Evolutionary conservation across 108 stramenopile genomes (phyloP).

Genomic region (Discostella pseudostelligera): DNA sequence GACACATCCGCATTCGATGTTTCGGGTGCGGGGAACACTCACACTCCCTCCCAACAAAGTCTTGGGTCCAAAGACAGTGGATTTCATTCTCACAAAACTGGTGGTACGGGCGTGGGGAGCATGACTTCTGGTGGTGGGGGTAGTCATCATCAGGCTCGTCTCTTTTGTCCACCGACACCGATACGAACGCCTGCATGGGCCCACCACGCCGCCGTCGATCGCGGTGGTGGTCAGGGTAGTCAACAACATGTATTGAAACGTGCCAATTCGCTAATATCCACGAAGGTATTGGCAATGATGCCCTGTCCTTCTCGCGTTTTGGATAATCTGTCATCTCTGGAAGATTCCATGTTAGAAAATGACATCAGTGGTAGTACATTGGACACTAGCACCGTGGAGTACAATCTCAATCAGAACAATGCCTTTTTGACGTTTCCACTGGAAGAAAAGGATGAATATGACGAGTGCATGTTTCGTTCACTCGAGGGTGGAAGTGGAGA

Average conservation of each 20-base stretch:
- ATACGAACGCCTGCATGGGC: constrained; percentile 79
- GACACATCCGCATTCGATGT: constrained; percentile 78
- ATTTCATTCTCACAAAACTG: constrained; percentile 46
- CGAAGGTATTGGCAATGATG: constrained; percentile 69
- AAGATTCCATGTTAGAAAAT: constrained; percentile 69
- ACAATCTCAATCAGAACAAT: constrained; percentile 14
- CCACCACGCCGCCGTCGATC: constrained; percentile 38
- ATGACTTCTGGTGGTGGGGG: constrained; percentile 11
- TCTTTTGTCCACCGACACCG: constrained; percentile 74
- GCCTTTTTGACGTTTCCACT: constrained; percentile 21
- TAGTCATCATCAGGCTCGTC: not conserved
- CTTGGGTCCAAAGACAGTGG: constrained; percentile 42
- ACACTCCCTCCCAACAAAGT: constrained; percentile 41
- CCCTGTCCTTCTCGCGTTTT: constrained; percentile 67
- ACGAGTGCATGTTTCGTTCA: constrained; percentile 29
- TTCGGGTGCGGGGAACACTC: constrained; percentile 1
- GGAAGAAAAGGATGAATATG: constrained; percentile 29
- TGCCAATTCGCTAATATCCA: constrained; percentile 64
- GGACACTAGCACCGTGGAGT: constrained; percentile 16
- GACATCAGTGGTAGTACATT: constrained; percentile 46
- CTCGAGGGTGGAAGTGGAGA: constrained; percentile 16
- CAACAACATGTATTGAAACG: constrained; percentile 34
- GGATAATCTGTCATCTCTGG: constrained; percentile 68
- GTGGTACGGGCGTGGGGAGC: constrained; percentile 26
- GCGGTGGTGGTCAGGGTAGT: constrained; percentile 24